A percentile compares a stretch with the other conserved stretches of the same genome.
Conservation (phyloP, 768 basidiomycete genomes). For the Hirschioporus abietinus region DNA sequence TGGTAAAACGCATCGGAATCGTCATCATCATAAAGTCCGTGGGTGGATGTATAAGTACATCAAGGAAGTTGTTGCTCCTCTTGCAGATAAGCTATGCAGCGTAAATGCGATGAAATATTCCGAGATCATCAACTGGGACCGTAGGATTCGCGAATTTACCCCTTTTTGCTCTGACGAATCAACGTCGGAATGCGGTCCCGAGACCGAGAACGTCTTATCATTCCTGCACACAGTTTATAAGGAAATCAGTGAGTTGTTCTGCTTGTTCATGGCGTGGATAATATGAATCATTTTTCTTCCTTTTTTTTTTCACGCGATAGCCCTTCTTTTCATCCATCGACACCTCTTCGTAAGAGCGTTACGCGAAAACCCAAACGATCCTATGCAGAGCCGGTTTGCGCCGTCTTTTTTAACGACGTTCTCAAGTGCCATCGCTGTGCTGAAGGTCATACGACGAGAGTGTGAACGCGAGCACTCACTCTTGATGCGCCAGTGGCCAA, state of each 20-base stretch:
- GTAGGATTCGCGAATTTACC: not conserved
- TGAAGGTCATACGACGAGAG: not conserved
- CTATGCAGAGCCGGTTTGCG: not conserved
- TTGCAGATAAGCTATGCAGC: not conserved
- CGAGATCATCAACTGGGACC: not conserved
- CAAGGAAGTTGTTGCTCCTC: not conserved
- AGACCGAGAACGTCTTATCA: not conserved
- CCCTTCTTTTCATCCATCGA: not conserved
- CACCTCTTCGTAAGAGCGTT: not conserved
- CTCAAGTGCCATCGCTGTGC: not conserved
- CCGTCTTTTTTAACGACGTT: not conserved
- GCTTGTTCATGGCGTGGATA: not conserved
- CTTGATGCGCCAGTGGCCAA: not conserved
- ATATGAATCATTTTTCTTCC: not conserved
- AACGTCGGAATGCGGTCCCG: not conserved
- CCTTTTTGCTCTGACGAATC: not conserved
- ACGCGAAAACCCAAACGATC: not conserved
- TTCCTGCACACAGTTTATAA: not conserved
- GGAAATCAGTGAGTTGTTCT: not conserved
- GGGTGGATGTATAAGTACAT: conserved; percentile 2
- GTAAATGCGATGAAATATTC: conserved; percentile 2
- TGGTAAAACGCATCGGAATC: not conserved
- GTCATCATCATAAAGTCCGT: not conserved
- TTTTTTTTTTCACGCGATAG: not conserved
- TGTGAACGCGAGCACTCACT: not conserved